These are phyloP conservation scores for Populus ilicifolia DNA, from an alignment of 345 rosid species.

Conservation along the genomic window DNA sequence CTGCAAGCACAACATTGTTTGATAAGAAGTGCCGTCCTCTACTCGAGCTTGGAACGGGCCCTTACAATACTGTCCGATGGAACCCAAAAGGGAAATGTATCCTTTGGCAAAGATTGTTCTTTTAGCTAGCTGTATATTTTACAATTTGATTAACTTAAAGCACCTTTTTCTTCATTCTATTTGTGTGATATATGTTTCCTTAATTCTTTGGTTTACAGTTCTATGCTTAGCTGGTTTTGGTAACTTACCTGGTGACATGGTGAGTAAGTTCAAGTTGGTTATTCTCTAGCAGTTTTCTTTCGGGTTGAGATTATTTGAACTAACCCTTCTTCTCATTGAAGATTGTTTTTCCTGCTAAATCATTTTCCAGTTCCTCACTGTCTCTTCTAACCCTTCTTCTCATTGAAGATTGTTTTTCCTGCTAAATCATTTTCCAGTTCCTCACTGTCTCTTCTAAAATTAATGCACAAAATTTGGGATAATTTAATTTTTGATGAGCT, in stretches of 20 bases:
- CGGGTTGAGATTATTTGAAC: not conserved
- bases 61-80: constrained; percentile 90
- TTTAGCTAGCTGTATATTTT: not conserved
- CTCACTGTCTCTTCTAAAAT: no score
- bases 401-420: not conserved
- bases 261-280: constrained; percentile 21
- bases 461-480: no score
- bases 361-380: no score
- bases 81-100: constrained; percentile 90
- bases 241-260: constrained; percentile 98
- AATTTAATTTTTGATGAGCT: no score
- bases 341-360: not conserved
- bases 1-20: constrained; percentile 79
- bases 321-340: not conserved
- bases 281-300: not conserved
- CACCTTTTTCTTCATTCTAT: not conserved
- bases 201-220: constrained; percentile 46
- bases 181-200: constrained; percentile 27
- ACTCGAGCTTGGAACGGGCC: constrained; percentile 81
- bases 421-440: no score
- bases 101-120: constrained; percentile 30
- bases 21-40: constrained; percentile 84
- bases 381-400: no score
- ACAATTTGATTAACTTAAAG: not conserved
- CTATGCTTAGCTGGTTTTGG: constrained; percentile 95